Conservation (phyloP, 2,329 filamentous ascomycete species). For the Aureobasidium sp. region DNA sequence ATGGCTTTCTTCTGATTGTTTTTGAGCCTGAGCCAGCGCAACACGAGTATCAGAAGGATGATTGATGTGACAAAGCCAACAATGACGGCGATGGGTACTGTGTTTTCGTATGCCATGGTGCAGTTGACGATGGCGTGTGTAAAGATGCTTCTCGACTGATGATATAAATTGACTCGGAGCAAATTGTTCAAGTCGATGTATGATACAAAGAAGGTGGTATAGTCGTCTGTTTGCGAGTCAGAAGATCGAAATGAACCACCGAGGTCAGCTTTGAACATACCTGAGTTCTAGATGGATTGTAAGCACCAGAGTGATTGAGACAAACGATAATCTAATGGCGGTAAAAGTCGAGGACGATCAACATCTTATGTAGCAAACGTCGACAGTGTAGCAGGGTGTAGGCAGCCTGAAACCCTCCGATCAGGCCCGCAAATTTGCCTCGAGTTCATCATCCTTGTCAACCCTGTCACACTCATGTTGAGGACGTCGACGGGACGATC, state of each 20-base stretch:
- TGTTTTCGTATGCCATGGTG: constrained; percentile 15
- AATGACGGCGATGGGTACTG: constrained; percentile 13
- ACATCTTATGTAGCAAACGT: constrained; percentile 8
- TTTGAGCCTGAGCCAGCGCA: constrained; percentile 17
- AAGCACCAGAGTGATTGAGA: too few species aligned
- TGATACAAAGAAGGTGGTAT: not conserved
- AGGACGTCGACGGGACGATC: constrained; percentile 12
- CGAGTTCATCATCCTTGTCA: constrained; percentile 9
- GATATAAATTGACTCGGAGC: not conserved
- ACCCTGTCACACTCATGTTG: constrained; percentile 1
- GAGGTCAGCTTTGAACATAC: not conserved
- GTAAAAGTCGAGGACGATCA: not conserved
- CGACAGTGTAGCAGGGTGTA: not conserved
- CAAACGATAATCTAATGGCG: too few species aligned
- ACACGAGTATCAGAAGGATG: not conserved
- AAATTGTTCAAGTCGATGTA: constrained; percentile 1
- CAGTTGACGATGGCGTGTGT: not conserved
- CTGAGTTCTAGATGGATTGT: not conserved
- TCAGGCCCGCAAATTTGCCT: constrained; percentile 18
- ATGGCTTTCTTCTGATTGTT: constrained; percentile 5
- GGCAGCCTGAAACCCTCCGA: constrained; percentile 18
- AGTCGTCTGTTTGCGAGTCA: not conserved
- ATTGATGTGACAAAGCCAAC: constrained; percentile 2
- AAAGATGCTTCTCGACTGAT: not conserved
- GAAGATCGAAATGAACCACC: not conserved